A percentile compares a stretch with the other conserved stretches of the same genome.
These are phyloP conservation scores for Capronia americana DNA, from an alignment of 2,329 filamentous ascomycete genomes.

Conservation along the genomic window DNA sequence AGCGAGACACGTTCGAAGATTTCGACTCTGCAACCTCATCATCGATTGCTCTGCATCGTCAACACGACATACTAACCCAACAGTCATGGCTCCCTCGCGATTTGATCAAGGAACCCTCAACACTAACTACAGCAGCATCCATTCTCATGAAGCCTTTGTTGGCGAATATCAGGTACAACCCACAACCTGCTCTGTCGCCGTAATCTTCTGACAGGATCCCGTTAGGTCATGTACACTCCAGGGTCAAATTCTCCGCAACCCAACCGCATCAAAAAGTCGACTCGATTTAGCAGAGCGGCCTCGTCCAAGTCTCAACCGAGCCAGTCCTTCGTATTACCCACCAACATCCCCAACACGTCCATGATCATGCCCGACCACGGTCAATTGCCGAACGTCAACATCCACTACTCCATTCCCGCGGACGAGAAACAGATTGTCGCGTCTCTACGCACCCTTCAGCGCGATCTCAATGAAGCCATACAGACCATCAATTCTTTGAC, in stretches of 20 bases:
- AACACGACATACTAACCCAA: constrained; percentile 8
- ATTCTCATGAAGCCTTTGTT: constrained; percentile 40
- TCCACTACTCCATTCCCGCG: constrained; percentile 38
- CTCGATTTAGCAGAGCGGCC: constrained; percentile 37
- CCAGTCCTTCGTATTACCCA: constrained; percentile 39
- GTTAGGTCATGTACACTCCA: constrained; percentile 41
- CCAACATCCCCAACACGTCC: constrained; percentile 40
- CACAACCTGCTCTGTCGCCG: background rate
- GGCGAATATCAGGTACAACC: constrained; percentile 38
- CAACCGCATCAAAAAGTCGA: constrained; percentile 34
- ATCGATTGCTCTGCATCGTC: constrained; percentile 28
- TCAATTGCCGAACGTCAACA: constrained; percentile 36
- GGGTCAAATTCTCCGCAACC: constrained; percentile 38
- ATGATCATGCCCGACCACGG: constrained; percentile 39
- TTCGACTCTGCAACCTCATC: constrained; percentile 11
- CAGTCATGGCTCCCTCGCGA: constrained; percentile 33
- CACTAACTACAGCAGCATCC: constrained; percentile 41
- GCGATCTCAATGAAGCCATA: constrained; percentile 39
- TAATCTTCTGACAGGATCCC: constrained; percentile 1
- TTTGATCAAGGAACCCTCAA: constrained; percentile 38
- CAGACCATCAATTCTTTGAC: constrained; percentile 38
- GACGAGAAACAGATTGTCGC: constrained; percentile 42
- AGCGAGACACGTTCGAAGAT: constrained; percentile 1
- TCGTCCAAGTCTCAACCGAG: constrained; percentile 33
- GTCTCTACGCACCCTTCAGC: constrained; percentile 39